Evolutionary conservation across 2,329 filamentous ascomycete species (phyloP).

Genomic region (Epichloe brachyelytri): DNA sequence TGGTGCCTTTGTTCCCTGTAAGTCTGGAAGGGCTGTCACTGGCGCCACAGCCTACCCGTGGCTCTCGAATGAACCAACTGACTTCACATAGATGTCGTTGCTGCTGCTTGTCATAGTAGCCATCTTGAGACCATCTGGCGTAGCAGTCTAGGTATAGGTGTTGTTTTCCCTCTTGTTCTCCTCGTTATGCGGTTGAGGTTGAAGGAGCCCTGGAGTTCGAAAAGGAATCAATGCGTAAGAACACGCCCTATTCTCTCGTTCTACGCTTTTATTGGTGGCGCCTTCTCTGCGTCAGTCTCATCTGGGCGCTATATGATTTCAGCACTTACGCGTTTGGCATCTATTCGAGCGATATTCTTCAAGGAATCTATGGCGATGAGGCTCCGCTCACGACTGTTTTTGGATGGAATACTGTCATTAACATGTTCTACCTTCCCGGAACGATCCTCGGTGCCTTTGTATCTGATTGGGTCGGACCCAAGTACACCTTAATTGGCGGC

Average conservation of each 20-base stretch:
- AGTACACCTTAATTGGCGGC: constrained; percentile 57
- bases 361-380: constrained; percentile 44
- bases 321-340: constrained; percentile 75
- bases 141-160: constrained; percentile 63
- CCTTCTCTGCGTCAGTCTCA: constrained; percentile 53
- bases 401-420: constrained; percentile 81
- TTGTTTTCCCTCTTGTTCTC: constrained; percentile 62
- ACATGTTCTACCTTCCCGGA: constrained; percentile 79
- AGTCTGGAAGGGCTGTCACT: constrained; percentile 6
- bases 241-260: constrained; percentile 43
- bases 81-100: constrained; percentile 29
- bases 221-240: constrained; percentile 51
- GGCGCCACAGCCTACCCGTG: no score
- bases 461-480: constrained; percentile 68
- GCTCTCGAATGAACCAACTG: neutral
- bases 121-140: constrained; percentile 72
- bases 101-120: constrained; percentile 41
- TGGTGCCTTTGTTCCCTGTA: constrained; percentile 59
- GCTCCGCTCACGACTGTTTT: constrained; percentile 63
- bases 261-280: constrained; percentile 61
- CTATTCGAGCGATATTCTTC: constrained; percentile 65
- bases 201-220: constrained; percentile 70
- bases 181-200: constrained; percentile 60
- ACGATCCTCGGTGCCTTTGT: constrained; percentile 64
- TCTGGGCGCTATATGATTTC: constrained; percentile 91